Evolutionary conservation across 495 filamentous ascomycete species (phyloP).

Genomic region (Aspergillus affinis): DNA sequence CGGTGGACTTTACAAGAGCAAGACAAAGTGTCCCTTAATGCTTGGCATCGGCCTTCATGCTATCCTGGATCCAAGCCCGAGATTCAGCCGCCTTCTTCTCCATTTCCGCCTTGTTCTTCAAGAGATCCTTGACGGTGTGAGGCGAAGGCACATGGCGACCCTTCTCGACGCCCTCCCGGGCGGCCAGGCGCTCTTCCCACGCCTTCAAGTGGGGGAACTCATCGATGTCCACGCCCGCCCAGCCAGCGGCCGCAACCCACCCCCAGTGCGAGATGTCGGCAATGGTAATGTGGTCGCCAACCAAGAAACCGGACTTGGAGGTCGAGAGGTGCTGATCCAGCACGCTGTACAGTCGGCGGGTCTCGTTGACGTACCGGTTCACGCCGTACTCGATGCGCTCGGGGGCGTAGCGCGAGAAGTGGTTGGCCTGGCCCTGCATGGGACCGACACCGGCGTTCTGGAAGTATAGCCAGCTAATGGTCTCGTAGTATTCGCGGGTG

Average conservation of each 20-base stretch:
- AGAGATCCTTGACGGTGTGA: conserved; percentile 61
- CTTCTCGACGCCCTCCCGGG: conserved; percentile 69
- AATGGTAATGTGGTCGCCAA: conserved; percentile 77
- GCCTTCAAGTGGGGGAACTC: conserved; percentile 75
- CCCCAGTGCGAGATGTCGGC: conserved; percentile 83
- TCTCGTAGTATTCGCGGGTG: conserved; percentile 73
- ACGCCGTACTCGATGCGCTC: conserved; percentile 86
- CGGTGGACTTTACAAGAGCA: background rate
- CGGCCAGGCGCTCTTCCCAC: conserved; percentile 71
- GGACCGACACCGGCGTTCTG: conserved; percentile 80
- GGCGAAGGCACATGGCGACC: conserved; percentile 73
- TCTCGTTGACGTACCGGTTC: conserved; percentile 79
- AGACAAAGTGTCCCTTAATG: conserved; percentile 19
- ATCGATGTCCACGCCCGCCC: conserved; percentile 71
- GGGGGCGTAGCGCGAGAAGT: conserved; percentile 84
- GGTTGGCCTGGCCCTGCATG: conserved; percentile 93
- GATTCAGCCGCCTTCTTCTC: conserved; percentile 51
- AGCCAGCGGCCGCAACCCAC: conserved; percentile 65
- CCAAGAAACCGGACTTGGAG: conserved; percentile 67
- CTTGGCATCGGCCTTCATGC: conserved; percentile 61
- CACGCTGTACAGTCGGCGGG: conserved; percentile 74
- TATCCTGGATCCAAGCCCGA: conserved; percentile 60
- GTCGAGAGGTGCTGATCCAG: conserved; percentile 70
- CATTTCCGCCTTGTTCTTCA: conserved; percentile 53
- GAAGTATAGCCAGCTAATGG: conserved; percentile 76